Conservation (phyloP, 2,329 filamentous ascomycete species). For the Hansfordia pulvinata region DNA sequence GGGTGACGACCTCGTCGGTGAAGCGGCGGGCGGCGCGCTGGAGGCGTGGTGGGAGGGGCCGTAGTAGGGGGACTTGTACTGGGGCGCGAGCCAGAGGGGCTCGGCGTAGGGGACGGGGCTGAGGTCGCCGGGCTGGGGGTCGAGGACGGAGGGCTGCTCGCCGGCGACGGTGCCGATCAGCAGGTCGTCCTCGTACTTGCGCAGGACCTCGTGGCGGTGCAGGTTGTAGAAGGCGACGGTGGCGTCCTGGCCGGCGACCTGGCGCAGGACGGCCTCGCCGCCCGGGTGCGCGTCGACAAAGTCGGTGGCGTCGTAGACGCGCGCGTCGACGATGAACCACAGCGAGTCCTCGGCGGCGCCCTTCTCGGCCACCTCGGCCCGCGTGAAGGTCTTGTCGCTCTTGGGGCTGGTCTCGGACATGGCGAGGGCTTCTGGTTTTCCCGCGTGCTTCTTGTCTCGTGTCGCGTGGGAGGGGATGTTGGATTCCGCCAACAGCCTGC, state of each 20-base stretch:
- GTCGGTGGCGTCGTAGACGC: constrained; percentile 76
- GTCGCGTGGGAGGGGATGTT: not conserved
- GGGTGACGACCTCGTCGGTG: constrained; percentile 54
- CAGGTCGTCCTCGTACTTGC: constrained; percentile 60
- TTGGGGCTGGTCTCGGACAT: not conserved
- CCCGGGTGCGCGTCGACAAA: constrained; percentile 79
- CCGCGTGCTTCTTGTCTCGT: no score
- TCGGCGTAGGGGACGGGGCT: constrained; percentile 73
- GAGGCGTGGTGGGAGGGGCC: constrained; percentile 58
- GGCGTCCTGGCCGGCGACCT: constrained; percentile 71
- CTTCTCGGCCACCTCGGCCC: constrained; percentile 56
- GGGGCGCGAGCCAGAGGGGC: constrained; percentile 65
- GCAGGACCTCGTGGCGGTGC: constrained; percentile 77
- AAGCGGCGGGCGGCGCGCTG: constrained; percentile 61
- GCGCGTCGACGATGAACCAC: constrained; percentile 78
- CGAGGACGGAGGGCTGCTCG: constrained; percentile 63
- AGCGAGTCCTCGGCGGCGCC: constrained; percentile 64
- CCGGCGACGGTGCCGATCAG: constrained; percentile 63
- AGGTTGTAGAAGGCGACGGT: constrained; percentile 84
- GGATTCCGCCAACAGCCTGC: no score
- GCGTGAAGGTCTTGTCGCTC: constrained; percentile 35
- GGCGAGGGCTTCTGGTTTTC: no score
- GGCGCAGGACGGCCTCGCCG: constrained; percentile 64
- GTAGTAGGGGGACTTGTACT: constrained; percentile 72
- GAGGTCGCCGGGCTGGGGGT: constrained; percentile 56